Percentiles rank a stretch among this genome's conserved stretches.
Evolutionary conservation across 2,329 filamentous ascomycete species (phyloP).

Genomic region (Xylaria sp.): DNA sequence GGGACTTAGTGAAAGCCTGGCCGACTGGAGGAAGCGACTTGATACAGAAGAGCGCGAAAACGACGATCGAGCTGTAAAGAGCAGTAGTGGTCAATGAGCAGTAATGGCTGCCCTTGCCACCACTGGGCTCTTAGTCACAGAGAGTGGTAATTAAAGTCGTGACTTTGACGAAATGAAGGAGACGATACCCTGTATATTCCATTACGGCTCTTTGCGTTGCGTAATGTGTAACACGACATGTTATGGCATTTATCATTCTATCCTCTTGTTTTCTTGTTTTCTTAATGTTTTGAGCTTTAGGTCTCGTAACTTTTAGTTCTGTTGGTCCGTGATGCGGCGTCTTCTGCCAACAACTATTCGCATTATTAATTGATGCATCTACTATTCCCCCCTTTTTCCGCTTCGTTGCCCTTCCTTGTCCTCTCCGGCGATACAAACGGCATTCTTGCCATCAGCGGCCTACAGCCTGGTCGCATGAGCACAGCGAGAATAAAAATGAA

Average conservation of each 20-base stretch:
- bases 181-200: slow-evolving; percentile 42
- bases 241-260: slow-evolving; percentile 38
- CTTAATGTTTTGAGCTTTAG: slow-evolving; percentile 1
- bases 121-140: not conserved
- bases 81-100: slow-evolving; percentile 36
- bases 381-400: slow-evolving; percentile 2
- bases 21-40: slow-evolving; percentile 82
- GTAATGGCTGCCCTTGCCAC: slow-evolving; percentile 13
- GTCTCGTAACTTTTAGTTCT: slow-evolving; percentile 11
- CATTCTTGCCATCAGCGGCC: slow-evolving; percentile 3
- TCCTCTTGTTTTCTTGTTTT: slow-evolving; percentile 30
- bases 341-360: slow-evolving; percentile 10
- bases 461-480: slow-evolving; percentile 23
- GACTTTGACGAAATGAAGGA: slow-evolving; percentile 35
- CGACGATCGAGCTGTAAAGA: slow-evolving; percentile 36
- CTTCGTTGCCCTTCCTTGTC: slow-evolving; percentile 1
- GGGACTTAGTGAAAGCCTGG: slow-evolving; percentile 76
- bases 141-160: slow-evolving; percentile 22
- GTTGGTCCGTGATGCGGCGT: slow-evolving; percentile 14
- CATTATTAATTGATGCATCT: slow-evolving; percentile 33
- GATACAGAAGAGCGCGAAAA: slow-evolving; percentile 64
- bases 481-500: slow-evolving; percentile 11
- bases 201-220: slow-evolving; percentile 33
- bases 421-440: slow-evolving; percentile 3
- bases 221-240: slow-evolving; percentile 44